Evolutionary conservation across 2,329 filamentous ascomycete genomes (phyloP).

Genomic region (Penicillium sp.): DNA sequence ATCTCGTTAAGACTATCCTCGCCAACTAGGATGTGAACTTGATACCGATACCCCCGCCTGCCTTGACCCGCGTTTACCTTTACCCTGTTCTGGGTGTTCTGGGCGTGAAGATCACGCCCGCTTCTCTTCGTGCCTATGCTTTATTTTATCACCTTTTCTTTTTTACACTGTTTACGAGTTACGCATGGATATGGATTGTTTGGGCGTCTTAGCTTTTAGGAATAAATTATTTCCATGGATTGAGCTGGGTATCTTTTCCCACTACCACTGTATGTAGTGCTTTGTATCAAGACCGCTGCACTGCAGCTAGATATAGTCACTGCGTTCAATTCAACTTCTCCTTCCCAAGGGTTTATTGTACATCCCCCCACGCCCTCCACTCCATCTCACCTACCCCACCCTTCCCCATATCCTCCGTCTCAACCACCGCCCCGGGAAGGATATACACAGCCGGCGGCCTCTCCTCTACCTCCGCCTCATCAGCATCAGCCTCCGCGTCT

Average conservation of each 20-base stretch:
- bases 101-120: no score
- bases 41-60: no score
- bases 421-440: slow-evolving; percentile 62
- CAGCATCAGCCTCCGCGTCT: slow-evolving; percentile 12
- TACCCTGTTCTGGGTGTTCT: no score
- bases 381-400: slow-evolving; percentile 32
- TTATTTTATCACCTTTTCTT: slow-evolving; percentile 22
- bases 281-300: no score
- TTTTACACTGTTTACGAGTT: not conserved
- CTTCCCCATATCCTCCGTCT: slow-evolving; percentile 59
- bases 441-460: slow-evolving; percentile 60
- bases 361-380: slow-evolving; percentile 38
- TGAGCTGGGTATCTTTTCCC: no score
- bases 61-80: no score
- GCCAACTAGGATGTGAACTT: slow-evolving; percentile 64
- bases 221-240: no score
- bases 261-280: no score
- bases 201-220: not conserved
- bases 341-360: not conserved
- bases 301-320: no score
- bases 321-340: no score
- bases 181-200: slow-evolving; percentile 2
- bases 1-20: slow-evolving; percentile 83
- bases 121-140: not conserved
- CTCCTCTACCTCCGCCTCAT: slow-evolving; percentile 28